These are phyloP conservation scores for Candida morakotiae DNA, from an alignment of 805 yeast genomes.

Conservation along the genomic window DNA sequence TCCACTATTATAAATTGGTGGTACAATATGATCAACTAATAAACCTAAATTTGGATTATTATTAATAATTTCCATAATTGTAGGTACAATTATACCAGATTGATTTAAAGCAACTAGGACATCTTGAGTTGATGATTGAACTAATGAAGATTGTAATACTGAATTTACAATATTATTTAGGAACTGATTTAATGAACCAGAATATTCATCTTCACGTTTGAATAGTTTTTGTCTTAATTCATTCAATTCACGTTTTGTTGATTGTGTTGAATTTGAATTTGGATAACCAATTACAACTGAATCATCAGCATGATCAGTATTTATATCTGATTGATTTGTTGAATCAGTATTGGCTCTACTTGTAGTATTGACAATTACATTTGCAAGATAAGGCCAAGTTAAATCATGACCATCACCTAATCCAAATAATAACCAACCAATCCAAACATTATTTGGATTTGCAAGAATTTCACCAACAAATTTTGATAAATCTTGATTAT, in stretches of 20 bases:
- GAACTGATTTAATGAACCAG: slow-evolving; percentile 31
- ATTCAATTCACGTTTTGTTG: slow-evolving; percentile 1
- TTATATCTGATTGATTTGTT: slow-evolving; percentile 2
- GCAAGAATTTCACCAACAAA: slow-evolving; percentile 23
- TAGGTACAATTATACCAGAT: slow-evolving; percentile 26
- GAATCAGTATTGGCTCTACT: slow-evolving; percentile 10
- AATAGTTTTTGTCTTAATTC: background rate
- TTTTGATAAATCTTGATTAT: slow-evolving; percentile 21
- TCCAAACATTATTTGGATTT: slow-evolving; percentile 21
- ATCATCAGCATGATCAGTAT: background rate
- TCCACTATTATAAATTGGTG: slow-evolving; percentile 27
- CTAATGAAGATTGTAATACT: slow-evolving; percentile 18
- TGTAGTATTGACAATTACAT: slow-evolving; percentile 22
- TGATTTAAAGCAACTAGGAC: slow-evolving; percentile 27
- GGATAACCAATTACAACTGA: background rate
- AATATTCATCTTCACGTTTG: slow-evolving; percentile 9
- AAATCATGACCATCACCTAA: slow-evolving; percentile 30
- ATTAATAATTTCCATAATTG: slow-evolving; percentile 19
- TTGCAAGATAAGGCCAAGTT: slow-evolving; percentile 26
- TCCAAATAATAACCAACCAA: slow-evolving; percentile 24
- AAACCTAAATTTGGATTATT: slow-evolving; percentile 13
- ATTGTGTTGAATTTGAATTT: background rate
- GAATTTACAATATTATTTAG: slow-evolving; percentile 25
- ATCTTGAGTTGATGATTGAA: slow-evolving; percentile 16
- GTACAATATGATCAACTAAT: slow-evolving; percentile 17